These are phyloP conservation scores for Fusarium veterinarium DNA, from an alignment of 2,329 filamentous ascomycete genomes.

Conservation along the genomic window DNA sequence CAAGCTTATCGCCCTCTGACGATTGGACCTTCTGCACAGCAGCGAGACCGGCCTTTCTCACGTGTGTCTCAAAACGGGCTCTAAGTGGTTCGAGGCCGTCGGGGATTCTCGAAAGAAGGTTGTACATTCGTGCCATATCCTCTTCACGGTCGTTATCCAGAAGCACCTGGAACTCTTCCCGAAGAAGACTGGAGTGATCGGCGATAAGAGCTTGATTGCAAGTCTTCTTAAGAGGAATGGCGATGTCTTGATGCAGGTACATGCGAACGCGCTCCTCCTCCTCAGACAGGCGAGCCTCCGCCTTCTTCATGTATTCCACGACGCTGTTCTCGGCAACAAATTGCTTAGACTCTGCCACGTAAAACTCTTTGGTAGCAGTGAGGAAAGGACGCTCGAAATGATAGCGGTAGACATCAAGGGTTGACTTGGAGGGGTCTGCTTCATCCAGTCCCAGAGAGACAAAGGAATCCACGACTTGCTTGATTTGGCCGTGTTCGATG, in stretches of 20 bases:
- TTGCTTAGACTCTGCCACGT: slow-evolving; percentile 89
- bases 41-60: slow-evolving; percentile 86
- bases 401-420: slow-evolving; percentile 91
- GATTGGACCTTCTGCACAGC: slow-evolving; percentile 92
- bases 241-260: slow-evolving; percentile 92
- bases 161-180: slow-evolving; percentile 95
- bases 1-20: slow-evolving; percentile 86
- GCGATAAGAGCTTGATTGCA: slow-evolving; percentile 92
- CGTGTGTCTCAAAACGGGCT: slow-evolving; percentile 89
- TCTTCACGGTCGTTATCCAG: slow-evolving; percentile 95
- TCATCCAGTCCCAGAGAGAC: slow-evolving; percentile 95
- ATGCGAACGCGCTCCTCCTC: slow-evolving; percentile 94
- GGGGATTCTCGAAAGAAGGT: slow-evolving; percentile 85
- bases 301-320: slow-evolving; percentile 99
- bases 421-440: slow-evolving; percentile 91
- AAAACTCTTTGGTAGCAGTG: slow-evolving; percentile 84
- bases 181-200: slow-evolving; percentile 84
- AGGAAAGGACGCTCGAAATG: slow-evolving; percentile 96
- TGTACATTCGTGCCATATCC: slow-evolving; percentile 97
- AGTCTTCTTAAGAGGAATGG: slow-evolving; percentile 81
- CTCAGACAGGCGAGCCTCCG: slow-evolving; percentile 86
- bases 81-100: slow-evolving; percentile 92
- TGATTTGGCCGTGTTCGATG: slow-evolving; percentile 96
- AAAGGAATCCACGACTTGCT: slow-evolving; percentile 95
- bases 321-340: slow-evolving; percentile 98